Conservation (phyloP, 352 stramenopile species). For the Globisporangium irregulare region DNA sequence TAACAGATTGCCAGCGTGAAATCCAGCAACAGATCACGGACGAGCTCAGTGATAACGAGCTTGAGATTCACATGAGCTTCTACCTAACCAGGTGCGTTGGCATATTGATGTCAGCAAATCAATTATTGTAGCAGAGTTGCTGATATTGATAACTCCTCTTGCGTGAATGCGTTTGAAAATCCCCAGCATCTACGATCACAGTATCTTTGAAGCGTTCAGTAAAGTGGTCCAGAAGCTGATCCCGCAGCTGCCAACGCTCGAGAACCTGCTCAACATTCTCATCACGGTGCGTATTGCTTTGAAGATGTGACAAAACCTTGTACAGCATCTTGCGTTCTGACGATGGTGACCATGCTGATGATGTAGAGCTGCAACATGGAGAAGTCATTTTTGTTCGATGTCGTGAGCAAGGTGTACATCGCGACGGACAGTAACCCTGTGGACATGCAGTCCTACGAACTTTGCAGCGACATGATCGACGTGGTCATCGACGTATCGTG, state of each 20-base stretch:
- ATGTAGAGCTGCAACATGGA: constrained; percentile 97
- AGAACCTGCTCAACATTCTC: constrained; percentile 98
- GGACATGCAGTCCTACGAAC: constrained; percentile 97
- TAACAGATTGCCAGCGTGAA: constrained; percentile 94
- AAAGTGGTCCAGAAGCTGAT: constrained; percentile 98
- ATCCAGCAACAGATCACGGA: constrained; percentile 97
- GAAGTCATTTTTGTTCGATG: constrained; percentile 98
- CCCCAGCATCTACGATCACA: constrained; percentile 92
- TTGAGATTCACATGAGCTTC: constrained; percentile 93
- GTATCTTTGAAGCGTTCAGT: constrained; percentile 96
- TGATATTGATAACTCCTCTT: neutral
- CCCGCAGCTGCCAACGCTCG: constrained; percentile 95
- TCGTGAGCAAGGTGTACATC: constrained; percentile 99
- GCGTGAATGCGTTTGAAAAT: neutral
- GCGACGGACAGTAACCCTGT: constrained; percentile 97
- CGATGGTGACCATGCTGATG: neutral
- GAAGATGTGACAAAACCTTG: constrained; percentile 2
- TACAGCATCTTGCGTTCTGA: neutral
- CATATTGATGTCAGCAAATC: neutral
- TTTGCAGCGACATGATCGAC: constrained; percentile 99
- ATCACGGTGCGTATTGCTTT: constrained; percentile 57
- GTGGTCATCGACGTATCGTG: constrained; percentile 99
- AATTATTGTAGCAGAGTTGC: neutral
- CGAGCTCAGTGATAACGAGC: constrained; percentile 93
- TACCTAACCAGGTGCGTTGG: constrained; percentile 72